Evolutionary conservation across 306 rosid genomes (phyloP).

Genomic region (Bauhinia variegata): DNA sequence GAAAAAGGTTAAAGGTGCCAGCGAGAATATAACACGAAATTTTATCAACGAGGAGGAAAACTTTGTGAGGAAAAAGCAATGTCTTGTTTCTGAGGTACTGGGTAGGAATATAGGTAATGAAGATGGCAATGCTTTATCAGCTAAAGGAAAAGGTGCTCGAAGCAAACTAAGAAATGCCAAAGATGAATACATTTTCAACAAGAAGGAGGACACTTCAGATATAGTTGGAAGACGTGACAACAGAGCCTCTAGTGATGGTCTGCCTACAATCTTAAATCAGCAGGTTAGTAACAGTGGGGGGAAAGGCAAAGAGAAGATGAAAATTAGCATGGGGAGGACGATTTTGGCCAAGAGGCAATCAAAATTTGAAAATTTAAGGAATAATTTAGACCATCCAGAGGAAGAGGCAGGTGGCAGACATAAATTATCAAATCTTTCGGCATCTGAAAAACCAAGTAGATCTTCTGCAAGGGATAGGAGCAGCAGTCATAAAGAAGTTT

Average conservation of each 20-base stretch:
- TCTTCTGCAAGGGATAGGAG: conserved; percentile 45
- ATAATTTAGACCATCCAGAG: conserved; percentile 38
- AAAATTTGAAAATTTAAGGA: conserved; percentile 44
- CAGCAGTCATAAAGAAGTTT: conserved; percentile 40
- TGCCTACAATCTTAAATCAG: conserved; percentile 28
- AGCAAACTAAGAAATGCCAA: conserved; percentile 33
- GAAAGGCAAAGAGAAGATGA: conserved; percentile 40
- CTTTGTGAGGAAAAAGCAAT: conserved; percentile 44
- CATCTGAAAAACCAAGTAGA: conserved; percentile 42
- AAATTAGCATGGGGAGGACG: conserved; percentile 37
- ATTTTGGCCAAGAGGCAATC: conserved; percentile 48
- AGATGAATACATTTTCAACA: conserved; percentile 37
- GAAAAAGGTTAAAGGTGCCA: conserved; percentile 46
- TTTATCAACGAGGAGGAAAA: conserved; percentile 41
- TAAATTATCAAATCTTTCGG: conserved; percentile 38
- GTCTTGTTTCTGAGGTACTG: conserved; percentile 36
- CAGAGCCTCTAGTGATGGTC: conserved; percentile 36
- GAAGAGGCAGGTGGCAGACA: conserved; percentile 42
- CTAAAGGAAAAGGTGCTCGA: conserved; percentile 38
- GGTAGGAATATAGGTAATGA: conserved; percentile 40
- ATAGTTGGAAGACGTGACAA: conserved; percentile 34
- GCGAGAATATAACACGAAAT: conserved; percentile 32
- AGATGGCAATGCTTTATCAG: conserved; percentile 35
- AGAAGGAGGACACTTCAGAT: conserved; percentile 37
- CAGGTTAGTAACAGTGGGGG: conserved; percentile 41